These are phyloP conservation scores for Hygrocybe coccinea DNA, from an alignment of 768 basidiomycete species.

Conservation along the genomic window DNA sequence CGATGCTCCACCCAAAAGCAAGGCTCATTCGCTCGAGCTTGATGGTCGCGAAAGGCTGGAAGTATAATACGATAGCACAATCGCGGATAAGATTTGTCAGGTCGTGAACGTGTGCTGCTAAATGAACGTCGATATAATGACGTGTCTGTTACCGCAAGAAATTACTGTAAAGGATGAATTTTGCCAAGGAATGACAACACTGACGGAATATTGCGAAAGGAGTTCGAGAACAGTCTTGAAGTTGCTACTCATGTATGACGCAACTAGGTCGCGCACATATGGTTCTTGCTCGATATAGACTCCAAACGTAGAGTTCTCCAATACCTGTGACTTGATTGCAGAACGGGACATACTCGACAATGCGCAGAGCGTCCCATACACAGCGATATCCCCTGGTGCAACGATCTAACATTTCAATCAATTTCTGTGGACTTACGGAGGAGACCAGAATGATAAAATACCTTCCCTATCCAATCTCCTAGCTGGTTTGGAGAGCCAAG, in stretches of 20 bases:
- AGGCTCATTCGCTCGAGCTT: conserved; percentile 76
- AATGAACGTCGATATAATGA: conserved; percentile 74
- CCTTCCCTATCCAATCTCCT: conserved; percentile 77
- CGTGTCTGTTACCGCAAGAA: conserved; percentile 49
- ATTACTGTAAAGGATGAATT: not conserved
- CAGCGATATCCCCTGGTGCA: conserved; percentile 76
- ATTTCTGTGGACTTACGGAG: not conserved
- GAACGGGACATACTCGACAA: conserved; percentile 71
- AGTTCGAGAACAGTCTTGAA: conserved; percentile 80
- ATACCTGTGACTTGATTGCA: conserved; percentile 59
- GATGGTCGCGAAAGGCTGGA: conserved; percentile 85
- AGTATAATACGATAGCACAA: conserved; percentile 80
- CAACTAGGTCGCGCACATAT: conserved; percentile 80
- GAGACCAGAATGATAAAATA: conserved; percentile 18
- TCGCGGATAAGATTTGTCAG: conserved; percentile 69
- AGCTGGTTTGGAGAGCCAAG: conserved; percentile 61
- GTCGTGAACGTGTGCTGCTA: conserved; percentile 59
- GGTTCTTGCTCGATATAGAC: conserved; percentile 82
- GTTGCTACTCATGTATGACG: conserved; percentile 79
- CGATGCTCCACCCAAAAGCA: conserved; percentile 79
- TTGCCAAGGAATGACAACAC: conserved; percentile 11
- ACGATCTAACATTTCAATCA: conserved; percentile 49
- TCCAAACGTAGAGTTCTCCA: conserved; percentile 67
- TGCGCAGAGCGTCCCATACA: conserved; percentile 81
- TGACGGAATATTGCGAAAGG: conserved; percentile 66